Percentiles rank a stretch among this genome's conserved stretches.
Conservation (phyloP, 306 rosid species). For the Geum urbanum region DNA sequence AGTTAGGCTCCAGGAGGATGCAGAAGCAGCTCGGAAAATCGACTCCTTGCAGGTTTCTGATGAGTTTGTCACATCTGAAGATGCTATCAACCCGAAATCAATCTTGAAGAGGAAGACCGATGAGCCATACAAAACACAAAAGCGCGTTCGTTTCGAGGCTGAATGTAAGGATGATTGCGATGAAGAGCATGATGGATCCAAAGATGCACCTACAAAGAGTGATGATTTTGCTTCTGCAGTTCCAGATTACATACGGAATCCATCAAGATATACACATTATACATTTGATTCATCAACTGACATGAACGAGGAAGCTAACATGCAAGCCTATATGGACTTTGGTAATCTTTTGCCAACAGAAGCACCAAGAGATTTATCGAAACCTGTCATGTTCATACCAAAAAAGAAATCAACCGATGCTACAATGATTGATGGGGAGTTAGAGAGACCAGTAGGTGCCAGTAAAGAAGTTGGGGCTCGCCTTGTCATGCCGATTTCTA, state of each 20-base stretch:
- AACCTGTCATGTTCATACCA: conserved; percentile 62
- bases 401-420: conserved; percentile 68
- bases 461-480: conserved; percentile 34
- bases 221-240: conserved; percentile 46
- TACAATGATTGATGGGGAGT: conserved; percentile 39
- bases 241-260: conserved; percentile 76
- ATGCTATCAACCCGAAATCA: conserved; percentile 51
- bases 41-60: not conserved
- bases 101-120: conserved; percentile 76
- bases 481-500: conserved; percentile 35
- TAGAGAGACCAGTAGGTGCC: conserved; percentile 38
- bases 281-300: conserved; percentile 58
- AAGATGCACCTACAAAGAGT: conserved; percentile 30
- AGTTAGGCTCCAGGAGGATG: conserved; percentile 45
- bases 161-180: conserved; percentile 37
- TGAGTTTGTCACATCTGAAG: conserved; percentile 21
- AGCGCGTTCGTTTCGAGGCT: conserved; percentile 83
- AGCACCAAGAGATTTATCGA: conserved; percentile 43
- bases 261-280: conserved; percentile 63
- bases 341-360: conserved; percentile 38
- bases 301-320: conserved; percentile 69
- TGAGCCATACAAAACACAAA: conserved; percentile 31
- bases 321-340: conserved; percentile 72
- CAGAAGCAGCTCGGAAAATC: too few species aligned
- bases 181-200: conserved; percentile 30